Conservation (phyloP, 148 eudicot species). For the Rhododendron kiyosumense region DNA sequence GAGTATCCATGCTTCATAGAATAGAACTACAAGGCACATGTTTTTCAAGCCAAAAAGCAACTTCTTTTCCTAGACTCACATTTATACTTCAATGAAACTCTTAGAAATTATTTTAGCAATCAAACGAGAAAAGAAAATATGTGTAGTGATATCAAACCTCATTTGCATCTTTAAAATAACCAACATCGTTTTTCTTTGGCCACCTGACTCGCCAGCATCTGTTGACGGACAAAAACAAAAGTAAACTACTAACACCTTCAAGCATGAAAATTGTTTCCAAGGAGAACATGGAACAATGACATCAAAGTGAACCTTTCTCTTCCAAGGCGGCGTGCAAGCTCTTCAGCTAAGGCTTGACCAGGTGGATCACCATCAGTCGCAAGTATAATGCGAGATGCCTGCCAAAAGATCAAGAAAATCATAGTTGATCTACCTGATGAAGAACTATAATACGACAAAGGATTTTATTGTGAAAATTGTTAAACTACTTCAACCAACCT, state of each 20-base stretch:
- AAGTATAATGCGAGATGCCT: conserved; percentile 94
- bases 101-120: not conserved
- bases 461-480: not conserved
- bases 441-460: not conserved
- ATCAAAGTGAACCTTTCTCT: conserved; percentile 63
- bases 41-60: not conserved
- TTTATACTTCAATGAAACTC: not conserved
- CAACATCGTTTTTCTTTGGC: conserved; percentile 71
- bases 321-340: conserved; percentile 93
- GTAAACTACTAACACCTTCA: not conserved
- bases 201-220: conserved; percentile 97
- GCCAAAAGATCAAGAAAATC: conserved; percentile 9
- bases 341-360: conserved; percentile 98
- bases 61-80: not conserved
- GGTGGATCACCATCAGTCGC: conserved; percentile 92
- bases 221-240: conserved; percentile 10
- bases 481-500: conserved; percentile 39
- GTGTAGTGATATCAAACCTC: conserved; percentile 44
- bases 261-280: not conserved
- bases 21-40: not conserved
- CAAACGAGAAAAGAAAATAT: not conserved
- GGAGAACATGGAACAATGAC: not conserved
- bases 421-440: not conserved
- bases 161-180: conserved; percentile 79
- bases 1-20: too few species aligned